phyloP scores from a whole-genome alignment of 257 asterid genomes.

The Hygrophila difformis region DNA sequence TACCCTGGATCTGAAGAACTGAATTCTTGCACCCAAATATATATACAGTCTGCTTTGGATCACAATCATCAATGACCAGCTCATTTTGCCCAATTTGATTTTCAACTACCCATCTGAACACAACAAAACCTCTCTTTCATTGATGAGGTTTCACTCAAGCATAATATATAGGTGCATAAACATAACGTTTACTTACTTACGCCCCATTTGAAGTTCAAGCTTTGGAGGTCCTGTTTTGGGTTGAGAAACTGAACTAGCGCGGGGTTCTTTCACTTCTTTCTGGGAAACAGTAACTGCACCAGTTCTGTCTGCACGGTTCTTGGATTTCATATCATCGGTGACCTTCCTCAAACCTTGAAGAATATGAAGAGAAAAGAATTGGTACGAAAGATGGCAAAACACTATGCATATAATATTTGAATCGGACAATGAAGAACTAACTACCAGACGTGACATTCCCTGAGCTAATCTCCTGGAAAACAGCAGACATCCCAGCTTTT shows the following conservation, averaged over 20 bases:
- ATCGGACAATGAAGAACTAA: too few relatives aligned
- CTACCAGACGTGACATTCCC: conserved; percentile 71
- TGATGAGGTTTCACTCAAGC: conserved; percentile 7
- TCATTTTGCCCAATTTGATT: conserved; percentile 58
- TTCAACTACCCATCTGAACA: conserved; percentile 77
- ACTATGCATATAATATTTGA: too few relatives aligned
- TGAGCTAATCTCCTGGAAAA: conserved; percentile 67
- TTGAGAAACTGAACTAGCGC: conserved; percentile 25
- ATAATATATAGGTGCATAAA: conserved; percentile 4
- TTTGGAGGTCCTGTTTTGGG: conserved; percentile 67
- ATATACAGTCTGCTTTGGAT: conserved; percentile 73
- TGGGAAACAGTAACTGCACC: conserved; percentile 49
- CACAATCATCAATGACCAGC: conserved; percentile 66
- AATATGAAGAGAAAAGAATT: neutral
- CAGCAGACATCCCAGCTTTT: conserved; percentile 77
- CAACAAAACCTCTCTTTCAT: conserved; percentile 3
- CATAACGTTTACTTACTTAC: conserved; percentile 53
- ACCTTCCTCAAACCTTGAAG: conserved; percentile 69
- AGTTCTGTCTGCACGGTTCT: conserved; percentile 68
- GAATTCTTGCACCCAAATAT: conserved; percentile 74
- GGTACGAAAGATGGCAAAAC: neutral
- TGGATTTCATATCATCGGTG: conserved; percentile 76
- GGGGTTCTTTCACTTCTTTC: conserved; percentile 40
- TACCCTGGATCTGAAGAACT: conserved; percentile 77
- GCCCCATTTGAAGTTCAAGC: conserved; percentile 88